Conservation (phyloP, 371 early-diverging fungal genomes). For the Circinella minor region DNA sequence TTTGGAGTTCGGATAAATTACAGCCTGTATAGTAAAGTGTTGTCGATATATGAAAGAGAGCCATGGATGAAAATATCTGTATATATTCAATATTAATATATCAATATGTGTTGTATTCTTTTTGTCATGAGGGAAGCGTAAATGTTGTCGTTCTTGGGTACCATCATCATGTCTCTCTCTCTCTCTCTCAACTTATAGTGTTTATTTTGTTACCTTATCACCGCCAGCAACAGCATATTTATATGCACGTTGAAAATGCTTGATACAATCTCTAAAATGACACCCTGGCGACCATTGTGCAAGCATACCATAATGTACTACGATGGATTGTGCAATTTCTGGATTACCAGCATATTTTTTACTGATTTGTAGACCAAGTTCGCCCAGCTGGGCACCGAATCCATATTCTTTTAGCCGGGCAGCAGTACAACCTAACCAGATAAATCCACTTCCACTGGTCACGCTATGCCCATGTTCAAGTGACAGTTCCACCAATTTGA, state of each 20-base stretch:
- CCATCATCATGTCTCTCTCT: too few species aligned
- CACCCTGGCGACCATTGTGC: conserved; percentile 40
- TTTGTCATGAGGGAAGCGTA: too few species aligned
- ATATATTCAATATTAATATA: neutral
- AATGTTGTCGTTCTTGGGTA: too few species aligned
- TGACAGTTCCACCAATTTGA: conserved; percentile 45
- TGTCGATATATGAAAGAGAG: conserved; percentile 38
- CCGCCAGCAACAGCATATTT: conserved; percentile 48
- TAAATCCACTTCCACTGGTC: conserved; percentile 46
- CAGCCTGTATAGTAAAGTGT: conserved; percentile 40
- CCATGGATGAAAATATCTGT: conserved; percentile 42
- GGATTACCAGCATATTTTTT: conserved; percentile 44
- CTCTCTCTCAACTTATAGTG: too few species aligned
- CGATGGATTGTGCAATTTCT: conserved; percentile 46
- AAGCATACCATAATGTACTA: conserved; percentile 38
- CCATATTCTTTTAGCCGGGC: conserved; percentile 33
- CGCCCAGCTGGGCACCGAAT: conserved; percentile 42
- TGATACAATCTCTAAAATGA: conserved; percentile 35
- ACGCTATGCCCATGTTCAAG: conserved; percentile 35
- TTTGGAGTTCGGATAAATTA: conserved; percentile 38
- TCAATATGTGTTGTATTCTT: neutral
- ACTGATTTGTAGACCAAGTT: conserved; percentile 37
- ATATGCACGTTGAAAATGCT: conserved; percentile 43
- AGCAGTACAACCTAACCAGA: conserved; percentile 44
- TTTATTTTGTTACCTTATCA: conserved; percentile 33